Base-by-base conservation (phyloP, 495 filamentous ascomycete species). In the Trichoderma asperelloides region DNA sequence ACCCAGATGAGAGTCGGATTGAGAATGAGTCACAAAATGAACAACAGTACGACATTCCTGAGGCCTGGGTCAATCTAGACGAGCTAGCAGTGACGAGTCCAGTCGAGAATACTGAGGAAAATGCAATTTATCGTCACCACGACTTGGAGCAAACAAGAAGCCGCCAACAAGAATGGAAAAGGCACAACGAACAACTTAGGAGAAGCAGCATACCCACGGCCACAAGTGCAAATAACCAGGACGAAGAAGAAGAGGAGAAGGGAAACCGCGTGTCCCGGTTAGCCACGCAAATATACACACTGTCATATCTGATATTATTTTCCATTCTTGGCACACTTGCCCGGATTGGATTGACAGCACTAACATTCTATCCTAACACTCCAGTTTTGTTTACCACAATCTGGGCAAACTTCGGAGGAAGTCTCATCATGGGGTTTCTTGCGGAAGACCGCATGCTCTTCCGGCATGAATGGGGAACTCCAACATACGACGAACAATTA, bases 381-480 rank as follows among this genome's bases (percentile, higher is more conserved):
- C 30, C 30, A 33, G 30, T 33, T 33, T 33, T 33, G 30, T 33
- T 33, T 33, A 33, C 30, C 30, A 33, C 63, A 40, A 12, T 96
- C 40, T 98, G 95, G 95, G 89, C 94, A 49, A 97, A 98, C 71
- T 89, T 97, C 68, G 84, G 78, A 18, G 95, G 95, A 8, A 88
- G 87, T 67, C 70, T 96, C 0, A 66, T 97, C 60, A 88, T 98
- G 85, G 62, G 95, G n/a, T 96, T 96, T 73, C 78, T 98, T 16
- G 75, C 84, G 21, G 90, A 97, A 78, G 93, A 96, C 72, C 80
- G 84, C 69, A 87, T 84, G 70, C 78, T 96, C 30, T 96, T 96
- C 77, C 82, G 82, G 65, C 79, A 85, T 68, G 86, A 88, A 78
- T 86, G 84, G 83, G n/a, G 74, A 70, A 47, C 71, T 73, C 11